Percentiles rank a stretch among this genome's conserved stretches.
phyloP scores from a whole-genome alignment of 768 basidiomycete genomes.

The Boletus rubroflammeus region DNA sequence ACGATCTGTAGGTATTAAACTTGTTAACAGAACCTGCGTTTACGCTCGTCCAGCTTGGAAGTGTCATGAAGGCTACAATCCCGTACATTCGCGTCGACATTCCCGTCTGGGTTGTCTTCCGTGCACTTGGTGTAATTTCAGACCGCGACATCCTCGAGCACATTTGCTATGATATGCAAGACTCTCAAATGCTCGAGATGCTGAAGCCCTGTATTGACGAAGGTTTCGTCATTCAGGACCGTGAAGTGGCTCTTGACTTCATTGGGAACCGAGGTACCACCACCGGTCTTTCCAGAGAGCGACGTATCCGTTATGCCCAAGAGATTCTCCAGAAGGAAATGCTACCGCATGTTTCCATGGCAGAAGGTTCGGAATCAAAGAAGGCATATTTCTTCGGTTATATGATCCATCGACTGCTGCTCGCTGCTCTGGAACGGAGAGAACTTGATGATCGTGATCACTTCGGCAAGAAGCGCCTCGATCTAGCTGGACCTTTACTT shows the following conservation, averaged over 20 bases:
- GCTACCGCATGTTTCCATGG: slow-evolving; percentile 95
- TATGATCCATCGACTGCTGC: slow-evolving; percentile 94
- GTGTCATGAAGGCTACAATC: slow-evolving; percentile 94
- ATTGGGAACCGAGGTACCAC: slow-evolving; percentile 98
- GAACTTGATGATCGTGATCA: slow-evolving; percentile 99
- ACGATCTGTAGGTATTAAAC: slow-evolving; percentile 60
- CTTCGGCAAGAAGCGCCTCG: slow-evolving; percentile 96
- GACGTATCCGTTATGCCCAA: slow-evolving; percentile 92
- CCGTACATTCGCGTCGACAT: slow-evolving; percentile 99
- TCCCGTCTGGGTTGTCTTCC: slow-evolving; percentile 98
- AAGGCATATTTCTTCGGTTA: slow-evolving; percentile 99
- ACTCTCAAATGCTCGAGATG: slow-evolving; percentile 96
- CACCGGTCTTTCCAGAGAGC: slow-evolving; percentile 85
- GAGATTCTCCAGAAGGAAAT: slow-evolving; percentile 99
- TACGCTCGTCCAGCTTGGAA: slow-evolving; percentile 55
- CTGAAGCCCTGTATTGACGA: slow-evolving; percentile 98
- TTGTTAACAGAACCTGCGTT: neutral
- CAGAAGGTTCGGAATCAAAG: slow-evolving; percentile 93
- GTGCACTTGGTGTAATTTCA: slow-evolving; percentile 94
- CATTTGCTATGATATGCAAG: slow-evolving; percentile 97
- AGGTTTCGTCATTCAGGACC: slow-evolving; percentile 96
- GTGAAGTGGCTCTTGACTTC: slow-evolving; percentile 95
- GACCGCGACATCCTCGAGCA: slow-evolving; percentile 97
- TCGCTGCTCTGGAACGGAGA: slow-evolving; percentile 90
- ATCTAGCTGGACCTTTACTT: slow-evolving; percentile 91